phyloP scores from a whole-genome alignment of 768 basidiomycete species.

The Boletus edulis region DNA sequence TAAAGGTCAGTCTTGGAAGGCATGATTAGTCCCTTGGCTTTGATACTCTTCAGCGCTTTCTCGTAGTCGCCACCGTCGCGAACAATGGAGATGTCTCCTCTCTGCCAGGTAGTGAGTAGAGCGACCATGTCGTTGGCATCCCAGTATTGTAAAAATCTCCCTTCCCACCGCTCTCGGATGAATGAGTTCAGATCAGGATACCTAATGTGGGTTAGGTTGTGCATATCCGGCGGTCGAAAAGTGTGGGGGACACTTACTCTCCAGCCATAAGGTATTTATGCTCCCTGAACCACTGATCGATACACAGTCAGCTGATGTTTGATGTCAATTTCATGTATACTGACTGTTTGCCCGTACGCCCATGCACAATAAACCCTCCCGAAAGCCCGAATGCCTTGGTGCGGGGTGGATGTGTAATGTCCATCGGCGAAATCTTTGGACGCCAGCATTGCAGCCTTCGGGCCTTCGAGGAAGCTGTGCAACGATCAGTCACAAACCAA shows the following conservation, averaged over 20 bases:
- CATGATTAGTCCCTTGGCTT: conserved; percentile 55
- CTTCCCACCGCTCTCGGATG: conserved; percentile 52
- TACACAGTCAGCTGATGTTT: background rate
- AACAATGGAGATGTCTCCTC: conserved; percentile 49
- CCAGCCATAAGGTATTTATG: conserved; percentile 44
- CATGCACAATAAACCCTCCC: conserved; percentile 58
- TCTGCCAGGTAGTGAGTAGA: conserved; percentile 50
- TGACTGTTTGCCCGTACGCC: conserved; percentile 57
- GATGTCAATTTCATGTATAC: conserved; percentile 9
- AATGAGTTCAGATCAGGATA: conserved; percentile 49
- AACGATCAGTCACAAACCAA: background rate
- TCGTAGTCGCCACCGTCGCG: conserved; percentile 44
- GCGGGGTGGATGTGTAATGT: conserved; percentile 47
- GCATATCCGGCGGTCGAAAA: background rate
- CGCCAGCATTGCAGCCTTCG: conserved; percentile 50
- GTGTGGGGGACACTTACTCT: conserved; percentile 26
- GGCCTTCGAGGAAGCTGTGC: conserved; percentile 58
- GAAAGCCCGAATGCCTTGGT: conserved; percentile 54
- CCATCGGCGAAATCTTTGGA: conserved; percentile 56
- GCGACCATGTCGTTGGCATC: conserved; percentile 56
- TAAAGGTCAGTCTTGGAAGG: conserved; percentile 60
- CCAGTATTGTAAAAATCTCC: conserved; percentile 41
- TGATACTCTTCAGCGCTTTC: conserved; percentile 41
- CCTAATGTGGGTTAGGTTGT: conserved; percentile 22
- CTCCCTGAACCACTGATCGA: conserved; percentile 52